phyloP scores from a whole-genome alignment of 768 basidiomycete species.

The Termitomyces titanicus region DNA sequence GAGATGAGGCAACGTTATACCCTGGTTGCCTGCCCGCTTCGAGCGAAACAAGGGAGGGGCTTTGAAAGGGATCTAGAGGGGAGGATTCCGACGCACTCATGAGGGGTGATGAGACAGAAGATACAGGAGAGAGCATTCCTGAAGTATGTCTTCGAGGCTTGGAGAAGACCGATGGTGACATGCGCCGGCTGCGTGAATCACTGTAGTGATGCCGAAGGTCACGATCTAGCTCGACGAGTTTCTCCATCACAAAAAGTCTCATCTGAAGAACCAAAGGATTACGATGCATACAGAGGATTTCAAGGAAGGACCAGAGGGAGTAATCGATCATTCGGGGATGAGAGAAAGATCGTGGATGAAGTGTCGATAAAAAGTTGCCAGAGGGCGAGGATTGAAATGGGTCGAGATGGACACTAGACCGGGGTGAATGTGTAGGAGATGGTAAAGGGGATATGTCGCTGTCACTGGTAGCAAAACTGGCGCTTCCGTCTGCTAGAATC shows the following conservation, averaged over 20 bases:
- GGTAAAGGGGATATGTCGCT: constrained; percentile 41
- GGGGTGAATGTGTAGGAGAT: constrained; percentile 53
- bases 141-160: constrained; percentile 50
- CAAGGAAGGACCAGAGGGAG: constrained; percentile 66
- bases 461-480: constrained; percentile 49
- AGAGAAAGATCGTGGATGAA: constrained; percentile 19
- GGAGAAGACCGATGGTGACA: constrained; percentile 52
- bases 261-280: constrained; percentile 64
- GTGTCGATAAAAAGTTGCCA: constrained; percentile 21
- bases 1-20: constrained; percentile 32
- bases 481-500: constrained; percentile 55
- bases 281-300: constrained; percentile 59
- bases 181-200: constrained; percentile 31
- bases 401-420: constrained; percentile 39
- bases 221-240: constrained; percentile 49
- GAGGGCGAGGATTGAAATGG: constrained; percentile 23
- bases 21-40: constrained; percentile 36
- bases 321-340: constrained; percentile 67
- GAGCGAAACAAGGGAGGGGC: constrained; percentile 14
- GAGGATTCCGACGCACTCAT: constrained; percentile 31
- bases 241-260: constrained; percentile 63
- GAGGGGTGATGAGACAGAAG: constrained; percentile 44
- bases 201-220: constrained; percentile 37
- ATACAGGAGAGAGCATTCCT: constrained; percentile 41
- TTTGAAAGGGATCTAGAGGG: constrained; percentile 21